These are phyloP conservation scores for Bipolaris victoriae DNA, from an alignment of 2,329 filamentous ascomycete species.

Conservation along the genomic window DNA sequence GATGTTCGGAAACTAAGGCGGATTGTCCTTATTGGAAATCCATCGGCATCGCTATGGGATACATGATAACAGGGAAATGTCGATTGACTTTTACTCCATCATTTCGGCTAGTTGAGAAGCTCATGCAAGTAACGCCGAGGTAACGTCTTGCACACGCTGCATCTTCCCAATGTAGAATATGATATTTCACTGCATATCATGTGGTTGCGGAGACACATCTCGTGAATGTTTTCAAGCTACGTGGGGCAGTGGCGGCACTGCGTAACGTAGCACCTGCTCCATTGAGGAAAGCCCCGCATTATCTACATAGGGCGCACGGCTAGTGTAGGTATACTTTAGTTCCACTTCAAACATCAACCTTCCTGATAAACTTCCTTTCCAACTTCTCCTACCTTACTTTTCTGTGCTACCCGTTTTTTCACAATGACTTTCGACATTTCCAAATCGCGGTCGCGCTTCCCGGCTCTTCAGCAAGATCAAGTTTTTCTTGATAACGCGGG, in stretches of 20 bases:
- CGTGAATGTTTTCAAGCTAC: not conserved
- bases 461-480: constrained; percentile 69
- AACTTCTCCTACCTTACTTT: not conserved
- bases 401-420: not conserved
- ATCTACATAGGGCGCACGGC: constrained; percentile 10
- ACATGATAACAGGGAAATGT: too few relatives aligned
- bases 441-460: constrained; percentile 66
- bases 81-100: not conserved
- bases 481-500: constrained; percentile 81
- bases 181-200: not conserved
- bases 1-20: too few relatives aligned
- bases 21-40: too few relatives aligned
- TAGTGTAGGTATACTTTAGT: constrained; percentile 7
- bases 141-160: not conserved
- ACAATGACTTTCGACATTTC: constrained; percentile 59
- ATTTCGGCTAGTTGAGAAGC: not conserved
- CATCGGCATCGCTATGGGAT: too few relatives aligned
- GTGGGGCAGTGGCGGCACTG: constrained; percentile 12
- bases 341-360: not conserved
- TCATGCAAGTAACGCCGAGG: not conserved
- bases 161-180: not conserved
- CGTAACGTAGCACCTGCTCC: constrained; percentile 14
- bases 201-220: not conserved
- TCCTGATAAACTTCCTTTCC: not conserved
- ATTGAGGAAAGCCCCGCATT: constrained; percentile 16